These are phyloP conservation scores for Liquidambar formosana DNA, from an alignment of 164 flowering plant genomes.

Conservation along the genomic window DNA sequence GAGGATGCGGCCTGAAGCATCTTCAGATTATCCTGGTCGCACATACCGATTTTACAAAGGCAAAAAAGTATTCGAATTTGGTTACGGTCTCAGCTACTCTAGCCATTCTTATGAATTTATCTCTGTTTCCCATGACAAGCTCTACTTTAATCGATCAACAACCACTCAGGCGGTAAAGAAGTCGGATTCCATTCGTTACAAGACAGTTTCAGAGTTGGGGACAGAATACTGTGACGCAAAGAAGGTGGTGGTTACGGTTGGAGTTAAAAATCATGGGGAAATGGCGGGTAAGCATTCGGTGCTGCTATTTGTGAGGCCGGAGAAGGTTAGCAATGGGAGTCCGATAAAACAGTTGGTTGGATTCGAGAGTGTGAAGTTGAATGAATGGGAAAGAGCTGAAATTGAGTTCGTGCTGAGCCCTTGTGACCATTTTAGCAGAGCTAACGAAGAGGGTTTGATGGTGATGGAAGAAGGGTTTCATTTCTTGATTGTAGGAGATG, in stretches of 20 bases:
- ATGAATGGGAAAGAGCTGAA: conserved; percentile 49
- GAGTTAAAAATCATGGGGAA: conserved; percentile 62
- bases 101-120: conserved; percentile 50
- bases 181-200: conserved; percentile 22
- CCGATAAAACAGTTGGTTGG: conserved; percentile 67
- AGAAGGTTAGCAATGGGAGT: conserved; percentile 26
- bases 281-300: conserved; percentile 79
- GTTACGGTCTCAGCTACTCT: conserved; percentile 87
- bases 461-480: conserved; percentile 62
- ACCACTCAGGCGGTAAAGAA: conserved; percentile 2
- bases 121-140: conserved; percentile 27
- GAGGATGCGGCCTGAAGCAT: conserved; percentile 73
- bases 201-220: conserved; percentile 47
- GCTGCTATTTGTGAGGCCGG: conserved; percentile 47
- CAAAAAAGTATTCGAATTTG: conserved; percentile 56
- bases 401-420: conserved; percentile 57
- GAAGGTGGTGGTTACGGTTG: conserved; percentile 42
- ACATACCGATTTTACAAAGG: conserved; percentile 87
- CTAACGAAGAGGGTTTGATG: conserved; percentile 63
- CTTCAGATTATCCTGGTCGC: conserved; percentile 74
- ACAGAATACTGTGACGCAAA: conserved; percentile 41
- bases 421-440: conserved; percentile 73
- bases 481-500: conserved; percentile 62
- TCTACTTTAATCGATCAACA: conserved; percentile 43
- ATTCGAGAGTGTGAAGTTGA: conserved; percentile 54